Evolutionary conservation across 441 rosid genomes (phyloP), one percentile per base, ranked within the genome.

Genomic region (Erysimum cheiri): DNA sequence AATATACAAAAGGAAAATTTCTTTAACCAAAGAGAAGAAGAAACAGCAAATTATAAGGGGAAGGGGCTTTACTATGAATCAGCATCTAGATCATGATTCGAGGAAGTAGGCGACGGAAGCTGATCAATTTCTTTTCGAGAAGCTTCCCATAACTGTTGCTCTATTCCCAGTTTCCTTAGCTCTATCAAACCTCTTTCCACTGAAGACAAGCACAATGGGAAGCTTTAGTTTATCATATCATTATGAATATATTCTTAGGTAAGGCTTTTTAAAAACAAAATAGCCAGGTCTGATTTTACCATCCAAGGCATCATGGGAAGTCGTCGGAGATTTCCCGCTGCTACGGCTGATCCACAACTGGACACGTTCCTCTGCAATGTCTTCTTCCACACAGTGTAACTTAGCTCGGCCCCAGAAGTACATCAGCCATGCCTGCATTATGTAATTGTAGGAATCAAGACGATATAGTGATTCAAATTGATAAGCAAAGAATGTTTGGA

Each of bases 101-200:
- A 33, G 35, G 74, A 71, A 17, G 77, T 64, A 39, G 80, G 69
- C 13, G 76, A 76, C 0, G 72, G 48, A 31, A 79, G 80, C 39
- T 80, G 87, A 60, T 86, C 92, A 33, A 80, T 86, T 71, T 88
- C 97, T 77, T 64, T 84, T 53, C 98, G 80, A 76, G 94, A 93
- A 50, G 98, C 97, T 88, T 91, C 98, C 98, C 99, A 96, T 2
- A 96, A 84, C 60, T 88, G 97, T 56, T 88, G 98, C 77, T 96
- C 98, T 64, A 96, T 87, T 68, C 97, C 93, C 68, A 96, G 82
- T 80, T 93, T 93, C 80, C 91, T 81, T 74, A 96, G 82, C 84
- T 93, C 98, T 76, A 82, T 46, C 69, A 93, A 73, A 7, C 96
- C 97, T 76, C 98, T 77, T 76, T 93, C 96, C 60, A 91, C 99